These are phyloP conservation scores for Tolypocladium guangdongense DNA, from an alignment of 2,329 filamentous ascomycete species.

Conservation along the genomic window DNA sequence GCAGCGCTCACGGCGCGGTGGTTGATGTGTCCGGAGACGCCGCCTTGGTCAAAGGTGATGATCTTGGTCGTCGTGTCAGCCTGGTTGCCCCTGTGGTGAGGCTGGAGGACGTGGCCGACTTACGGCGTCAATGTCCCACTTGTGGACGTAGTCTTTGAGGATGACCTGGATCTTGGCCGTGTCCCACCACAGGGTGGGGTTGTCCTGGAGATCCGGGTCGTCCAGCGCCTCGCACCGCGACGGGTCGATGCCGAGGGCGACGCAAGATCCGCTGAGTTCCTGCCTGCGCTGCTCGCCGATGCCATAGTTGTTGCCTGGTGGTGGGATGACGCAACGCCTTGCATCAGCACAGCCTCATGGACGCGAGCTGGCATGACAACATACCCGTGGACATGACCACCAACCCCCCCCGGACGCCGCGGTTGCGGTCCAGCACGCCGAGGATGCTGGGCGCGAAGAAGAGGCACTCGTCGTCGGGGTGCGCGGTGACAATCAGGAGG, in stretches of 20 bases:
- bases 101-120: not conserved
- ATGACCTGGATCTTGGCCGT: slow-evolving; percentile 19
- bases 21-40: slow-evolving; percentile 28
- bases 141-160: slow-evolving; percentile 20
- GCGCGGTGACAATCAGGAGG: slow-evolving; percentile 26
- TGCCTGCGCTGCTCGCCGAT: slow-evolving; percentile 15
- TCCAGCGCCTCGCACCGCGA: slow-evolving; percentile 20
- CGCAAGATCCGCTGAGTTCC: slow-evolving; percentile 19
- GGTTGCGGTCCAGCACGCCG: slow-evolving; percentile 18
- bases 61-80: slow-evolving; percentile 15
- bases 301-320: slow-evolving; percentile 18
- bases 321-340: too few relatives aligned
- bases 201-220: slow-evolving; percentile 23
- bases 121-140: slow-evolving; percentile 26
- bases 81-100: not conserved
- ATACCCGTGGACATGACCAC: slow-evolving; percentile 20
- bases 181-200: slow-evolving; percentile 27
- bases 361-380: not conserved
- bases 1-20: slow-evolving; percentile 27
- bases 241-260: slow-evolving; percentile 16
- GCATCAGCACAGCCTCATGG: not conserved
- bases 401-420: slow-evolving; percentile 12
- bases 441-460: slow-evolving; percentile 21
- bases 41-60: slow-evolving; percentile 28
- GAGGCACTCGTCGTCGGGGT: slow-evolving; percentile 28